Base-by-base conservation (phyloP, 345 rosid species). In the Moringa oleifera region DNA sequence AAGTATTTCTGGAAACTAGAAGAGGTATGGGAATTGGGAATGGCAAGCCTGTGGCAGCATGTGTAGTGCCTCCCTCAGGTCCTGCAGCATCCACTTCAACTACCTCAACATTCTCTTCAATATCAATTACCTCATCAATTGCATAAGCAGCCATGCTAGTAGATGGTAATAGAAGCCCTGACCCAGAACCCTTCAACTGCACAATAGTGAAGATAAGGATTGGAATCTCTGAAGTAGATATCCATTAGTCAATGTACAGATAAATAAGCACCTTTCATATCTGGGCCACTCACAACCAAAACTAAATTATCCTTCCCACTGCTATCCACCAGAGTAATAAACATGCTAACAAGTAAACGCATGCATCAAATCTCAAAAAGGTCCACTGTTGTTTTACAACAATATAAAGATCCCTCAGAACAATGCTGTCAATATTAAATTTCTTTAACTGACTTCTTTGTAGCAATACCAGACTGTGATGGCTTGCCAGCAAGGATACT, bases 71-170 rank as follows among this genome's bases (percentile, higher is more conserved):
- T 54, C 61, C 71, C 21, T 66, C 72, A 49, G 24, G 53, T 47
- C 52, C 73, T 0, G 49, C 20, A n/a, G 72, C 62, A 67, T 25
- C 66, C 55, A 51, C 64, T 60, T 76, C 79, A 49, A 65, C 72
- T 65, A 68, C 80, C 67, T 77, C 88, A 19, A 70, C 46, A 62
- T 83, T 87, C 54, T 60, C 78, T 37, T 81, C 90, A 69, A 64
- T 60, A 53, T 80, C 97, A 64, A 78, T 75, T 33, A 68, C 62
- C 15, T 79, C 82, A 23, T 83, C 85, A 62, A 57, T 61, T n/a
- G 74, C 86, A 18, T 71, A 81, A 59, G 88, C 92, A 72, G 90
- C 91, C 83, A 88, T 83, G 76, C 90, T 73, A 10, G 88, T 81
- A 51, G 89, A 77, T 31, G 92, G 86, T 57, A 79, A 67, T 21